Evolutionary conservation across 2,329 filamentous ascomycete genomes (phyloP), one percentile per base, ranked within the genome.

Genomic region (Lachnellula subtilissima): DNA sequence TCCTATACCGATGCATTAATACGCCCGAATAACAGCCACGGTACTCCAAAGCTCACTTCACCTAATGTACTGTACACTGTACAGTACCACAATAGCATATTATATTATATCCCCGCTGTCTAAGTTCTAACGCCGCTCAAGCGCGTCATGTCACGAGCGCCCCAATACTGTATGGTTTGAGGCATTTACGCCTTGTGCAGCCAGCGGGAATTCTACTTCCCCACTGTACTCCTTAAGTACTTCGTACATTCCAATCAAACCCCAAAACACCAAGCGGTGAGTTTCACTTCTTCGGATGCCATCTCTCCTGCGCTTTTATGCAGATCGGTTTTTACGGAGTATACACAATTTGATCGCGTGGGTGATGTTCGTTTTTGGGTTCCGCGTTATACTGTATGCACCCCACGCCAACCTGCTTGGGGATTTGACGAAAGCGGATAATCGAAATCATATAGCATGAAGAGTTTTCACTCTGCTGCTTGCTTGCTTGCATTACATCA

Each of bases 181-280:
- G 59, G 56, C 50, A 59, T 59, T 61, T 61, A 39, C 47, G 54
- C 59, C 56, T 23, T 23, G 52, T 58, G 56, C 57, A 58, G 53
- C 35, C 57, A 58, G 53, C 35, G 35, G 25, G 7, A 25, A 25
- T 1, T 7, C 3, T 25, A 7, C 39, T 39, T 17, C 11, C 19
- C 40, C 28, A 3, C 28, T 32, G 32, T 22, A 40, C 28, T 19
- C 52, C 39, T 43, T 35, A 22, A 19, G 19, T 19, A 19, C 19
- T 19, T 19, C 19, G 19, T 28, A 15, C 28, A 22, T 32, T 37
- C 39, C 37, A 49, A 35, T 37, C 22, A 22, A 22, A 22, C 35
- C 17, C 11, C 19, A 19, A 15, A 19, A 23, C 32, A 40, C 14
- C 12, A 25, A 52, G 50, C 50, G 40, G 39, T 52, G 50, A 52